Percentiles rank a stretch among this genome's conserved stretches.
Conservation (phyloP, 257 asterid genomes). For the Solanum chiquidenum region DNA sequence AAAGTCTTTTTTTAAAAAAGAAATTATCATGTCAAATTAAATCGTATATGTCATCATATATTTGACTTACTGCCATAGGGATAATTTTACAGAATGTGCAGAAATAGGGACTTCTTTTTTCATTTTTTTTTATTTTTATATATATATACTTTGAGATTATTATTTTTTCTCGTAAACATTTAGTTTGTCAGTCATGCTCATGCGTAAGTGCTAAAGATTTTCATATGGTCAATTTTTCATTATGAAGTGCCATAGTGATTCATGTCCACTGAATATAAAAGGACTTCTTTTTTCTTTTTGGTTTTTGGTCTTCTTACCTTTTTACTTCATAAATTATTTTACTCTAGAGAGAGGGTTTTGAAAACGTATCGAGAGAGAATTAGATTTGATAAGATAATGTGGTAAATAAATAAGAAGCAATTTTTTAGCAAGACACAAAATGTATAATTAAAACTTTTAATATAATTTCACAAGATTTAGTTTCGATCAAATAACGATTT, state of each 20-base stretch:
- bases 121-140: too few relatives aligned
- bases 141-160: too few relatives aligned
- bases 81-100: neutral
- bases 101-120: neutral
- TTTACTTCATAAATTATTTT: neutral
- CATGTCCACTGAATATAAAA: neutral
- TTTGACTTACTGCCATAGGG: neutral
- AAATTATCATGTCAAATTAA: too few relatives aligned
- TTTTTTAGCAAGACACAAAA: neutral
- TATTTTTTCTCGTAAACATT: neutral
- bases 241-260: neutral
- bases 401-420: neutral
- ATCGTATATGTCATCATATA: neutral
- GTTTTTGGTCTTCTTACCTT: neutral
- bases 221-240: neutral
- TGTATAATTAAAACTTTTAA: neutral
- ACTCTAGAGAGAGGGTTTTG: neutral
- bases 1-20: rapidly evolving
- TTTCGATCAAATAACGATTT: too few relatives aligned
- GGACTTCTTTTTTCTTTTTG: too few relatives aligned
- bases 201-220: neutral
- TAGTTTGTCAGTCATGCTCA: neutral
- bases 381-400: neutral
- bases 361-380: neutral
- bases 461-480: too few relatives aligned